phyloP scores from a whole-genome alignment of 768 basidiomycete genomes.

The Leucocoprinus birnbaumii region DNA sequence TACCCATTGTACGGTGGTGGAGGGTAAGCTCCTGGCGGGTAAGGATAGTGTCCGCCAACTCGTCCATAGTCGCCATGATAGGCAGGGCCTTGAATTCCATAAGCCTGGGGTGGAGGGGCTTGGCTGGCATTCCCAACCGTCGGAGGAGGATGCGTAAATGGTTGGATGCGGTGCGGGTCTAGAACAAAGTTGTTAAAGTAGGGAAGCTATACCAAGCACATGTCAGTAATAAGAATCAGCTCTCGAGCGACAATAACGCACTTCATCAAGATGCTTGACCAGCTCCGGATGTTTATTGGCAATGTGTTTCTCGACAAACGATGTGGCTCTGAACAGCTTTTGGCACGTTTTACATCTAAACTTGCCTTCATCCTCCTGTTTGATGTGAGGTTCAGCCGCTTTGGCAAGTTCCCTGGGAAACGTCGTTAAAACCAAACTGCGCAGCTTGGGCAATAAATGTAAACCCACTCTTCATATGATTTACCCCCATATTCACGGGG shows the following conservation, averaged over 20 bases:
- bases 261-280: conserved; percentile 82
- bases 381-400: conserved; percentile 75
- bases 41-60: conserved; percentile 20
- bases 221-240: neutral
- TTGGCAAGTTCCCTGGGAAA: conserved; percentile 72
- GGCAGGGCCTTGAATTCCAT: conserved; percentile 67
- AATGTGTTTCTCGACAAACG: conserved; percentile 98
- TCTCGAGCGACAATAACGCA: conserved; percentile 25
- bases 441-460: conserved; percentile 3
- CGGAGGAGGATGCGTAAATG: conserved; percentile 77
- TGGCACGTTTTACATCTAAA: conserved; percentile 95
- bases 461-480: conserved; percentile 76
- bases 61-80: conserved; percentile 38
- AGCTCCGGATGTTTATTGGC: conserved; percentile 91
- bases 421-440: conserved; percentile 2
- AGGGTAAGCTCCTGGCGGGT: conserved; percentile 39
- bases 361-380: conserved; percentile 96
- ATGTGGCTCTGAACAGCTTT: conserved; percentile 96
- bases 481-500: conserved; percentile 88
- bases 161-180: conserved; percentile 91
- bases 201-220: conserved; percentile 56
- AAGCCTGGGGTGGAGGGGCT: conserved; percentile 80
- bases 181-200: conserved; percentile 96
- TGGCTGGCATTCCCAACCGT: conserved; percentile 62
- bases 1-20: conserved; percentile 39